phyloP scores from a whole-genome alignment of 352 stramenopile species.

The Saprolegnia parasitica region DNA sequence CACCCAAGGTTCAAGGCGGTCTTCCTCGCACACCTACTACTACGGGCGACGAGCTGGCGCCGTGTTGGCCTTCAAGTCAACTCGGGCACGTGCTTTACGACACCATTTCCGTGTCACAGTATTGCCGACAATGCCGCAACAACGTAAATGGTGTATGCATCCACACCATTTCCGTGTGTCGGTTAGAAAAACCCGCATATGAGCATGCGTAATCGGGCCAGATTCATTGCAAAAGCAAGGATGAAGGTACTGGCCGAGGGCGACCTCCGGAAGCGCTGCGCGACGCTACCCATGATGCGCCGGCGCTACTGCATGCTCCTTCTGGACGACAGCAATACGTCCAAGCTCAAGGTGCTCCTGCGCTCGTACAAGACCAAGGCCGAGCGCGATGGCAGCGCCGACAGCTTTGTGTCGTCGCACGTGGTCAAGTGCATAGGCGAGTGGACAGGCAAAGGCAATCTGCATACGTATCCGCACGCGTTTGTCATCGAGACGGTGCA shows the following conservation, averaged over 20 bases:
- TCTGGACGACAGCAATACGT: slow-evolving; percentile 30
- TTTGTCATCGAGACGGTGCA: slow-evolving; percentile 71
- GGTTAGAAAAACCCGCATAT: background rate
- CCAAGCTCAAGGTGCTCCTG: slow-evolving; percentile 44
- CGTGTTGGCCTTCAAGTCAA: no score
- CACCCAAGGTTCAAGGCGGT: no score
- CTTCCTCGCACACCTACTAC: no score
- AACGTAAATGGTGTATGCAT: background rate
- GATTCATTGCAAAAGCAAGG: background rate
- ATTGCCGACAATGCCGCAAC: no score
- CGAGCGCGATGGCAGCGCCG: slow-evolving; percentile 41
- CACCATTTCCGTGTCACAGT: no score
- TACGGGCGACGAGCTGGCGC: no score
- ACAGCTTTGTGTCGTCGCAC: slow-evolving; percentile 51
- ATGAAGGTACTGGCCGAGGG: slow-evolving; percentile 53
- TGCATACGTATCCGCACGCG: slow-evolving; percentile 64
- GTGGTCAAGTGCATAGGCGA: slow-evolving; percentile 65
- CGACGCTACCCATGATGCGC: slow-evolving; percentile 71
- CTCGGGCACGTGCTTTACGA: no score
- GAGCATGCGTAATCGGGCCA: background rate
- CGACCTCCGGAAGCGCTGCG: slow-evolving; percentile 61
- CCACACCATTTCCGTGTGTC: background rate
- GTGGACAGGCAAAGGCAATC: slow-evolving; percentile 72
- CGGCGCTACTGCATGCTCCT: slow-evolving; percentile 74
- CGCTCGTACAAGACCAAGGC: slow-evolving; percentile 62